A percentile compares a stretch with the other conserved stretches of the same genome.
Evolutionary conservation across 2,329 filamentous ascomycete genomes (phyloP).

Genomic region (Colletotrichum chrysophilum): DNA sequence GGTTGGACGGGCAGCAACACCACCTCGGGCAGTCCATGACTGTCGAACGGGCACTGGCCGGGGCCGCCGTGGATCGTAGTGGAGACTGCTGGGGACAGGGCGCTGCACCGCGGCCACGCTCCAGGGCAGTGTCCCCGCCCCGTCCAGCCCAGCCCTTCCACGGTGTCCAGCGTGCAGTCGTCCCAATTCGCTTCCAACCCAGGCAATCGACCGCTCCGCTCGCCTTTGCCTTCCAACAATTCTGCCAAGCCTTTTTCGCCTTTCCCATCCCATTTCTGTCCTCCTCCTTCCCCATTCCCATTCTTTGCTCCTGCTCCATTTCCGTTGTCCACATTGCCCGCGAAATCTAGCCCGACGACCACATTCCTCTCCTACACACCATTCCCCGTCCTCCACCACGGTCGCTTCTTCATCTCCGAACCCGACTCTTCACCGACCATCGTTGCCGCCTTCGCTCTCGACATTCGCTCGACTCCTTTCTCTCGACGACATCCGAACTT

Average conservation of each 20-base stretch:
- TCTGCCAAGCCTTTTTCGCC: neutral
- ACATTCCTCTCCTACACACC: neutral
- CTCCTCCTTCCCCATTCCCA: neutral
- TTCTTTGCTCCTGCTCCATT: neutral
- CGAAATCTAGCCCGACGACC: neutral
- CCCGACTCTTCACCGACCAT: neutral
- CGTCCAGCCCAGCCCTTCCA: neutral
- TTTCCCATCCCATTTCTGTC: conserved; percentile 6
- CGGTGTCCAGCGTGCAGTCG: neutral
- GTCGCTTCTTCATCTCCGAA: neutral
- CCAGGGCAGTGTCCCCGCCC: neutral
- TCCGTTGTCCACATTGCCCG: neutral
- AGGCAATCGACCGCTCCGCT: neutral
- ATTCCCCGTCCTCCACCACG: neutral
- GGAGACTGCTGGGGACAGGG: neutral
- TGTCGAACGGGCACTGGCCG: neutral
- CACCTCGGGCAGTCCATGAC: neutral
- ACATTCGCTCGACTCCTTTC: neutral
- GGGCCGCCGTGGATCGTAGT: neutral
- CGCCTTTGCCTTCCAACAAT: neutral
- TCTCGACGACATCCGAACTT: neutral
- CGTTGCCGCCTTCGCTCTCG: neutral
- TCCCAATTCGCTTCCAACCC: neutral
- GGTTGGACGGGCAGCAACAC: neutral
- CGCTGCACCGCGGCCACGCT: neutral